Percentiles rank a stretch among this genome's conserved stretches.
These are phyloP conservation scores for Euphorbia lathyris DNA, from an alignment of 345 rosid genomes.

Conservation along the genomic window DNA sequence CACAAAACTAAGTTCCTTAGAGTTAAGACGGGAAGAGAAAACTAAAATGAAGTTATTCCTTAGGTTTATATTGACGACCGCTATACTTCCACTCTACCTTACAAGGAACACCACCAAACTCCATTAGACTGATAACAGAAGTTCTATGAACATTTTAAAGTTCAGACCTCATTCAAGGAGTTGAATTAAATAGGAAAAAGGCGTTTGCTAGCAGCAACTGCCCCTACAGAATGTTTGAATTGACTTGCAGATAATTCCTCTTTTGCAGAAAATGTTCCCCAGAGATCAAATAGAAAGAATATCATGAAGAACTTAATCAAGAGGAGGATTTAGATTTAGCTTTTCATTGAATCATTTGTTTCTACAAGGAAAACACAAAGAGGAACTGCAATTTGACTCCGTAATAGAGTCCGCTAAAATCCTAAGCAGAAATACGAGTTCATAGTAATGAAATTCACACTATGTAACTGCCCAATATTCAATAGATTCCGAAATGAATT, in stretches of 20 bases:
- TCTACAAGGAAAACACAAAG: conserved; percentile 8
- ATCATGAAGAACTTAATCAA: not conserved
- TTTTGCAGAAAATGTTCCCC: conserved; percentile 3
- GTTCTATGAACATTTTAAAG: not conserved
- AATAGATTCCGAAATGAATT: conserved; percentile 21
- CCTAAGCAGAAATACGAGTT: conserved; percentile 4
- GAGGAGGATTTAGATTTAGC: not conserved
- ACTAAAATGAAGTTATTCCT: not conserved
- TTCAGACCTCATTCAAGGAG: conserved; percentile 9
- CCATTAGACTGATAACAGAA: not conserved
- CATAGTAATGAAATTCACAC: conserved; percentile 16
- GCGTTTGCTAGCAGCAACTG: not conserved
- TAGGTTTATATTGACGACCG: not conserved
- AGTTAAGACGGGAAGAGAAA: conserved; percentile 3
- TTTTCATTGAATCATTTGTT: conserved; percentile 15
- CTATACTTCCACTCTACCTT: conserved; percentile 1
- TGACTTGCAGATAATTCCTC: not conserved
- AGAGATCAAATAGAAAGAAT: conserved; percentile 2
- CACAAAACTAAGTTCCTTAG: not conserved
- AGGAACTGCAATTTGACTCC: conserved; percentile 19
- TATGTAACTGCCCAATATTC: conserved; percentile 23
- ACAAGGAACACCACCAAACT: not conserved
- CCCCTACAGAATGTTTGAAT: not conserved
- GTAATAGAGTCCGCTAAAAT: conserved; percentile 13
- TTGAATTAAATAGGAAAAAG: conserved; percentile 8